Evolutionary conservation across 2,329 filamentous ascomycete genomes (phyloP).

Genomic region (Davidsoniella virescens): DNA sequence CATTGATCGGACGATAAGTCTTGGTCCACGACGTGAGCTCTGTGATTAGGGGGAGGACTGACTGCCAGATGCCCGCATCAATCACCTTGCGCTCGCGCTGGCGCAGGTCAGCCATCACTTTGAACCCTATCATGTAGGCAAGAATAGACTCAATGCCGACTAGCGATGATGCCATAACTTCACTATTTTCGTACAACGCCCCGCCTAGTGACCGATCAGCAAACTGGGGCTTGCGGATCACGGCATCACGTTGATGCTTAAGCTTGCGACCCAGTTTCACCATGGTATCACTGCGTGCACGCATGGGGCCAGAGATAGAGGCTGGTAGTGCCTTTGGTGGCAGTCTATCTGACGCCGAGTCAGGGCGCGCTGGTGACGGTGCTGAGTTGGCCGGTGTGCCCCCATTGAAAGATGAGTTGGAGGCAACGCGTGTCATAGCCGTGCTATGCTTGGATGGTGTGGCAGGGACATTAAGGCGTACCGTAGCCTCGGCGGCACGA

Average conservation of each 20-base stretch:
- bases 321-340: not conserved
- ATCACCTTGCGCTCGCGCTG: constrained; percentile 26
- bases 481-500: constrained; percentile 4
- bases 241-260: constrained; percentile 38
- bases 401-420: constrained; percentile 8
- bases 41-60: constrained; percentile 28
- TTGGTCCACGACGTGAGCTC: constrained; percentile 22
- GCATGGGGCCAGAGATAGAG: not conserved
- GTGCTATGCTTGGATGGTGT: constrained; percentile 7
- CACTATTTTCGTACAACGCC: constrained; percentile 17
- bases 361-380: not conserved
- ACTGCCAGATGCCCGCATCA: constrained; percentile 27
- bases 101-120: constrained; percentile 30
- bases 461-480: constrained; percentile 8
- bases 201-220: constrained; percentile 16
- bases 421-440: constrained; percentile 8
- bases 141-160: constrained; percentile 34
- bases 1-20: constrained; percentile 25
- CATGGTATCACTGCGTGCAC: constrained; percentile 18
- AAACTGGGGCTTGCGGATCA: constrained; percentile 18
- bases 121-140: constrained; percentile 37
- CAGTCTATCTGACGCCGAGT: not conserved
- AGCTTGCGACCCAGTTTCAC: constrained; percentile 30
- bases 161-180: constrained; percentile 25
- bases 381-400: constrained; percentile 4